Evolutionary conservation across 1,139 yeast species (phyloP).

Genomic region (Maudiozyma humilis): DNA sequence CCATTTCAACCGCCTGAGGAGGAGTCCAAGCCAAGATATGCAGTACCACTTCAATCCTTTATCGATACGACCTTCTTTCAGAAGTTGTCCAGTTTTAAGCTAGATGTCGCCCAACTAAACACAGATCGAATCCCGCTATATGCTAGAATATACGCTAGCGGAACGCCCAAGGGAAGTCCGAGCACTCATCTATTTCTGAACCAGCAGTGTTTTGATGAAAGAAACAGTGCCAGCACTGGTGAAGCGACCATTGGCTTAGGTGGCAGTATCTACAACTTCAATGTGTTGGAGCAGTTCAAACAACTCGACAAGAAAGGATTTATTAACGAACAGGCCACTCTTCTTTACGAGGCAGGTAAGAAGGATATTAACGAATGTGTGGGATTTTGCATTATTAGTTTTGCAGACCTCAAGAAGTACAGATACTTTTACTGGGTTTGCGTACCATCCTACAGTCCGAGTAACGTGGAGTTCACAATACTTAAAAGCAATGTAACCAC

Average conservation of each 20-base stretch:
- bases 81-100: constrained; percentile 40
- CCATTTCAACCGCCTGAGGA: neutral
- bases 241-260: constrained; percentile 9
- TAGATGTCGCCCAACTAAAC: constrained; percentile 28
- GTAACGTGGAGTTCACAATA: constrained; percentile 11
- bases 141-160: constrained; percentile 32
- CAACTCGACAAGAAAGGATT: constrained; percentile 51
- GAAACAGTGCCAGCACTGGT: constrained; percentile 8
- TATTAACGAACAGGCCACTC: constrained; percentile 41
- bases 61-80: constrained; percentile 84
- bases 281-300: constrained; percentile 82
- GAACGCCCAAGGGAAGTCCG: constrained; percentile 36
- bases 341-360: constrained; percentile 20
- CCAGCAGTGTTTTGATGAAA: constrained; percentile 32
- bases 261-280: constrained; percentile 43
- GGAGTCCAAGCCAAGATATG: constrained; percentile 31
- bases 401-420: constrained; percentile 83
- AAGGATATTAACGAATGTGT: constrained; percentile 19
- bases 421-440: constrained; percentile 87
- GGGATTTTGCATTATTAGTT: constrained; percentile 54
- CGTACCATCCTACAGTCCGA: constrained; percentile 58
- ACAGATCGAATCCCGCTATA: constrained; percentile 23
- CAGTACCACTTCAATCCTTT: constrained; percentile 54
- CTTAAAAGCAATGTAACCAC: constrained; percentile 1
- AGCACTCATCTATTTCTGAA: constrained; percentile 35